A percentile compares a stretch with the other conserved stretches of the same genome.
Evolutionary conservation across 2,329 filamentous ascomycete species (phyloP).

Genomic region (Purpureocillium takamizusanense): DNA sequence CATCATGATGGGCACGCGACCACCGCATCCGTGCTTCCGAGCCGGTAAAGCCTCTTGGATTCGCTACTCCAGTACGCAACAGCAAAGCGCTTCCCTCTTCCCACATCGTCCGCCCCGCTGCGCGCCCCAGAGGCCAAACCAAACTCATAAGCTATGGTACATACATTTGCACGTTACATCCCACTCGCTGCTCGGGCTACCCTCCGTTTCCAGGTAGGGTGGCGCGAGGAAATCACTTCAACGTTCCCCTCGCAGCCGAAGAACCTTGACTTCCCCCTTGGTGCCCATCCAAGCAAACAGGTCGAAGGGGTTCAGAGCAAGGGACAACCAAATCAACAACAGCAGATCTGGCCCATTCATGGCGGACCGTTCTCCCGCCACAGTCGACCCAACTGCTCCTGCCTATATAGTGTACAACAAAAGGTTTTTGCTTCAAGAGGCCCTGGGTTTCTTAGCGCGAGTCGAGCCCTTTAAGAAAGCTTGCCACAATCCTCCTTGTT

Average conservation of each 20-base stretch:
- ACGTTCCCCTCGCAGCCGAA: no score
- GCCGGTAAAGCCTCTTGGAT: background rate
- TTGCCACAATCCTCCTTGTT: no score
- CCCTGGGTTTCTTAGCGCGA: no score
- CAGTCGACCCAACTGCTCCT: background rate
- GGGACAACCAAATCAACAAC: background rate
- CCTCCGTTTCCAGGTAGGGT: constrained; percentile 1
- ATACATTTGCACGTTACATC: background rate
- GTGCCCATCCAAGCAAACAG: constrained; percentile 1
- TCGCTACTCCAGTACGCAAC: background rate
- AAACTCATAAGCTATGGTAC: constrained; percentile 4
- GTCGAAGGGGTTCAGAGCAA: background rate
- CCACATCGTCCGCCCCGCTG: background rate
- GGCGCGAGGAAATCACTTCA: no score
- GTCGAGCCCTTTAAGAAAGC: no score
- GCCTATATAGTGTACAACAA: constrained; percentile 4
- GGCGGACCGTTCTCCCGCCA: background rate
- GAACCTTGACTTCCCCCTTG: no score
- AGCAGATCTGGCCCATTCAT: background rate
- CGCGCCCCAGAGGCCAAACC: no score
- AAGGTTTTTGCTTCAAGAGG: background rate
- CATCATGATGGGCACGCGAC: no score
- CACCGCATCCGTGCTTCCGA: background rate
- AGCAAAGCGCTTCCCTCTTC: background rate
- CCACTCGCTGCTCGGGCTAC: background rate